Conservation (phyloP, 352 stramenopile species). For the Plasmopara muralis region DNA sequence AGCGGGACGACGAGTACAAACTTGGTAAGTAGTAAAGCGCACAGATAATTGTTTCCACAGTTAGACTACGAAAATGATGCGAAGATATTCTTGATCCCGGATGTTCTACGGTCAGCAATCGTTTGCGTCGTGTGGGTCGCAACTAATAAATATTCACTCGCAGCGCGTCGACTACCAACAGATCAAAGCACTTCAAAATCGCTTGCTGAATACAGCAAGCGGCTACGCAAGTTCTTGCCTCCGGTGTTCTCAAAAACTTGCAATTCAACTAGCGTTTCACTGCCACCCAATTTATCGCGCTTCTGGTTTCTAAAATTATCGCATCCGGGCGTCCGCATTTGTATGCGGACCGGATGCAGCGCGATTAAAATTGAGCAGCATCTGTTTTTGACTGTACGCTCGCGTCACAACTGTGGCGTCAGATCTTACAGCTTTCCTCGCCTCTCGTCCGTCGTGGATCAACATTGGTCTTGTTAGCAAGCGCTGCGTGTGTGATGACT, state of each 20-base stretch:
- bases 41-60: neutral
- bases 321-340: neutral
- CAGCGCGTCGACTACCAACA: neutral
- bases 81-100: neutral
- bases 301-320: conserved; percentile 5
- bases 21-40: neutral
- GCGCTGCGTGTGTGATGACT: neutral
- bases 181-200: neutral
- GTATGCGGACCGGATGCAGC: neutral
- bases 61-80: neutral
- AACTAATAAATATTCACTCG: conserved; percentile 7
- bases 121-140: conserved; percentile 1
- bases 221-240: conserved; percentile 5
- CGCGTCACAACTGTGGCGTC: neutral
- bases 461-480: neutral
- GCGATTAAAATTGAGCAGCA: neutral
- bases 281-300: neutral
- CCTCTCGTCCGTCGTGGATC: neutral
- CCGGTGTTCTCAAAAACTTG: conserved; percentile 5
- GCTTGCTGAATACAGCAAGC: conserved; percentile 3
- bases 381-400: conserved; percentile 7
- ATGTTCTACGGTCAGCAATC: neutral
- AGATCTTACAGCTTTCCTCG: neutral
- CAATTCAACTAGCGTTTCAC: conserved; percentile 4
- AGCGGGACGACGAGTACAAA: neutral